Percentiles rank a stretch among this genome's conserved stretches.
phyloP scores from a whole-genome alignment of 164 flowering plant species.

The Berberis thunbergii region DNA sequence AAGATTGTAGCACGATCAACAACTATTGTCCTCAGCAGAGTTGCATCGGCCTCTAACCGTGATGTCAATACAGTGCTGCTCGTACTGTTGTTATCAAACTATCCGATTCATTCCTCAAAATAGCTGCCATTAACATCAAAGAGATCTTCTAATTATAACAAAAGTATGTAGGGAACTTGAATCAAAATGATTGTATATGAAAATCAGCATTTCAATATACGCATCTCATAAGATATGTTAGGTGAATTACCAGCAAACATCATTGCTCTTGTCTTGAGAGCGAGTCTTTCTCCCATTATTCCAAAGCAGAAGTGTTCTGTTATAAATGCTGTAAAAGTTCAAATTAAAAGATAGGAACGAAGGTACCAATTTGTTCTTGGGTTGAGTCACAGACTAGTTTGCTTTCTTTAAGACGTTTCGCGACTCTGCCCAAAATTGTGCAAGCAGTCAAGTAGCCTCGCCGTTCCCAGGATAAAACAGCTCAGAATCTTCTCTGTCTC shows the following conservation, averaged over 20 bases:
- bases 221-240: not conserved
- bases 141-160: not conserved
- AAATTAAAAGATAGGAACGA: too few species aligned
- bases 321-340: too few species aligned
- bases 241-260: slow-evolving; percentile 68
- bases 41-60: slow-evolving; percentile 77
- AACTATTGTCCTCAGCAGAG: slow-evolving; percentile 59
- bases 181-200: not conserved
- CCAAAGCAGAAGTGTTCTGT: slow-evolving; percentile 74
- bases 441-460: too few species aligned
- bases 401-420: too few species aligned
- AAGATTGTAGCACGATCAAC: slow-evolving; percentile 85
- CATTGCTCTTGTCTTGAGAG: slow-evolving; percentile 75
- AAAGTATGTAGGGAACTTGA: not conserved
- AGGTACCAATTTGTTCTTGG: too few species aligned
- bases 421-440: too few species aligned
- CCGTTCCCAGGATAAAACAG: too few species aligned
- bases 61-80: slow-evolving; percentile 78
- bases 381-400: too few species aligned
- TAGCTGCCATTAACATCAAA: slow-evolving; percentile 40
- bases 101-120: slow-evolving; percentile 88
- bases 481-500: too few species aligned
- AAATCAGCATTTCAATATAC: not conserved
- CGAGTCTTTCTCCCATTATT: slow-evolving; percentile 88
- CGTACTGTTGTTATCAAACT: slow-evolving; percentile 71